Evolutionary conservation across 1,284 basidiomycete genomes (phyloP).

Genomic region (Marasmius oreades): DNA sequence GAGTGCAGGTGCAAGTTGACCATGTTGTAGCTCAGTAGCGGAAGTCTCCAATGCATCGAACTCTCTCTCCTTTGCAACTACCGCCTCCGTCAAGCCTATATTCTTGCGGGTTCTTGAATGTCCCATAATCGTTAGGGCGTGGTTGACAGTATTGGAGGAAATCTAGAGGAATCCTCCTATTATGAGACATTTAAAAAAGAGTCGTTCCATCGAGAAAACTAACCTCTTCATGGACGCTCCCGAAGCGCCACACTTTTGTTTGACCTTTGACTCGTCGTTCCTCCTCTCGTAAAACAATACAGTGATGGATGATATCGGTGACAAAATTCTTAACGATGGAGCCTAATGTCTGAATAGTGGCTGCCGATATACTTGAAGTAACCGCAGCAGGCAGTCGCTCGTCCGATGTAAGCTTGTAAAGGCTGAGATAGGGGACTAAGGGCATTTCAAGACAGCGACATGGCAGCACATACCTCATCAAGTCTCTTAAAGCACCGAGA

Average conservation of each 20-base stretch:
- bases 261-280: constrained; percentile 51
- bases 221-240: constrained; percentile 26
- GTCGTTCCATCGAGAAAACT: not conserved
- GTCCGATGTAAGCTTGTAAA: constrained; percentile 29
- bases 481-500: constrained; percentile 32
- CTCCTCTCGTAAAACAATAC: constrained; percentile 52
- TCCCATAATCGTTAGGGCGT: constrained; percentile 41
- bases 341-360: constrained; percentile 36
- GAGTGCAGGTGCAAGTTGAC: constrained; percentile 2
- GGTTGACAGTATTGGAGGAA: constrained; percentile 37
- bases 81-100: not conserved
- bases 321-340: constrained; percentile 47
- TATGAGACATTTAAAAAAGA: constrained; percentile 1
- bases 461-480: constrained; percentile 30
- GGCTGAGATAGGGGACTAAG: constrained; percentile 15
- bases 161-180: constrained; percentile 30
- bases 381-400: constrained; percentile 19
- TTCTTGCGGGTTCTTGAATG: not conserved
- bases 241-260: constrained; percentile 54
- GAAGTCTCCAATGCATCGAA: constrained; percentile 15
- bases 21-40: not conserved
- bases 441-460: not conserved
- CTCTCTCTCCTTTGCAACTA: constrained; percentile 3
- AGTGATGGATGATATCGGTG: constrained; percentile 43
- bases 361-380: constrained; percentile 27